phyloP scores from a whole-genome alignment of 179 eudicot genomes.

The Monotropa hypopitys region DNA sequence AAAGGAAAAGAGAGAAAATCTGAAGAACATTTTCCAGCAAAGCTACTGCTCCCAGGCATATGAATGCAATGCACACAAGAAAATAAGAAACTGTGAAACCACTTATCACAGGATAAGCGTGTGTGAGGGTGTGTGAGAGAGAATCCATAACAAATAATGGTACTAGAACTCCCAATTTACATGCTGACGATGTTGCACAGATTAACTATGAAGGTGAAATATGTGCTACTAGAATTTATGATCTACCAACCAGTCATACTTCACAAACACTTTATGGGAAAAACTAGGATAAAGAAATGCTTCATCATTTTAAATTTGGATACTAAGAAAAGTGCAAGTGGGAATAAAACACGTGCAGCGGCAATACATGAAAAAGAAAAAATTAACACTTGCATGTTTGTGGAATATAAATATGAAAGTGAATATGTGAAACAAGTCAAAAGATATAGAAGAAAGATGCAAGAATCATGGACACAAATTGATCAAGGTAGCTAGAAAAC shows the following conservation, averaged over 20 bases:
- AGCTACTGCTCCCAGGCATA: not conserved
- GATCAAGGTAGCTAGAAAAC: not conserved
- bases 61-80: too few relatives aligned
- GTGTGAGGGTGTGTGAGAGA: not conserved
- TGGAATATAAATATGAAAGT: not conserved
- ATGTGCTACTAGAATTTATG: not conserved
- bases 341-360: not conserved
- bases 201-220: not conserved
- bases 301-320: not conserved
- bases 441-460: not conserved
- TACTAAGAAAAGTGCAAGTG: not conserved
- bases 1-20: not conserved
- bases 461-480: not conserved
- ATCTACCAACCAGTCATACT: not conserved
- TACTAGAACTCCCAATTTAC: not conserved
- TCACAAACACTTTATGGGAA: not conserved
- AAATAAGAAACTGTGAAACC: too few relatives aligned
- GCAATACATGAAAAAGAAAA: not conserved
- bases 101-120: not conserved
- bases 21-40: not conserved
- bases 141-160: not conserved
- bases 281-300: not conserved
- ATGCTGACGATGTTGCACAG: not conserved
- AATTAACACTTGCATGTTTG: not conserved
- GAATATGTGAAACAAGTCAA: not conserved